Evolutionary conservation across 2,329 filamentous ascomycete species (phyloP).

Genomic region (Aspergillus novoparasiticus): DNA sequence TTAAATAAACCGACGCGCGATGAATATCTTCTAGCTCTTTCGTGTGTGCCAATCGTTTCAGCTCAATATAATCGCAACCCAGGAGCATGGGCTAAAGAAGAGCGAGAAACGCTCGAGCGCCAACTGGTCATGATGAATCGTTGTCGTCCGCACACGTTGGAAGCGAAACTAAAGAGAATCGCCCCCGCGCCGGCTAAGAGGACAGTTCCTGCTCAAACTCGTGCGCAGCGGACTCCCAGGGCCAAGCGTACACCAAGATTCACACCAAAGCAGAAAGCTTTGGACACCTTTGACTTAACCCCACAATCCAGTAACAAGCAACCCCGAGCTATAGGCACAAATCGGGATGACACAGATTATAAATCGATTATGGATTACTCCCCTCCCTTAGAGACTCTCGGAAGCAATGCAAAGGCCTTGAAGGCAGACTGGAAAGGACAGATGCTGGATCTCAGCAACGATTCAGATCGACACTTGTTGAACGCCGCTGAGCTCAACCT

Average conservation of each 20-base stretch:
- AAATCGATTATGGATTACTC: conserved; percentile 70
- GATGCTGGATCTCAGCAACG: conserved; percentile 72
- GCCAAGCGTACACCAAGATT: conserved; percentile 45
- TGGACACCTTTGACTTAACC: conserved; percentile 41
- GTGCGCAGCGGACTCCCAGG: conserved; percentile 34
- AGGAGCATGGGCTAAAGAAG: conserved; percentile 45
- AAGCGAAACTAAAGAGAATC: conserved; percentile 43
- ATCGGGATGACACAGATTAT: conserved; percentile 82
- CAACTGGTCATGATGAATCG: conserved; percentile 46
- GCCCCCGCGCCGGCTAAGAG: conserved; percentile 42
- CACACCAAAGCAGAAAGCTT: conserved; percentile 42
- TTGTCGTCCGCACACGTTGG: conserved; percentile 31
- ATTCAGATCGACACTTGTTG: conserved; percentile 70
- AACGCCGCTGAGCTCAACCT: conserved; percentile 77
- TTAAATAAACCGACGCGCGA: conserved; percentile 46
- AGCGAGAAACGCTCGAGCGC: conserved; percentile 44
- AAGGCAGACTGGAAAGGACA: conserved; percentile 88
- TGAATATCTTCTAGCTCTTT: conserved; percentile 47
- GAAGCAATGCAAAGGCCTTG: conserved; percentile 67
- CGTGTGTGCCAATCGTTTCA: conserved; percentile 47
- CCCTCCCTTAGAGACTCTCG: conserved; percentile 68
- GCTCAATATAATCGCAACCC: conserved; percentile 48
- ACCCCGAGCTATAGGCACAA: conserved; percentile 55
- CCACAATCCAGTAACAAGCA: conserved; percentile 43
- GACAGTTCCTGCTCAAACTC: conserved; percentile 26